Conservation (phyloP, 1,139 yeast species). For the Eremothecium sinecaudum region DNA sequence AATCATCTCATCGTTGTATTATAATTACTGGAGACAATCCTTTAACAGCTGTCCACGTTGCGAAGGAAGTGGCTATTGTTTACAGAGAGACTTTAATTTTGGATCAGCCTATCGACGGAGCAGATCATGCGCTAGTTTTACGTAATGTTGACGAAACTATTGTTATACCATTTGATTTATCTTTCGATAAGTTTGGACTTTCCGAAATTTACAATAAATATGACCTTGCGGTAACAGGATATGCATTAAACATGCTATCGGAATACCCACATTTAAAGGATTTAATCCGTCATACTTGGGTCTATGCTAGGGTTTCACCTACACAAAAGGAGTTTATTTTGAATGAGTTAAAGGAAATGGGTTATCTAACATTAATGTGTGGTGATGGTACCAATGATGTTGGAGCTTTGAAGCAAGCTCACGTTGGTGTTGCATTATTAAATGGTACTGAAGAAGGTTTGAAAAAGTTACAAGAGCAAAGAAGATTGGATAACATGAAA, state of each 20-base stretch:
- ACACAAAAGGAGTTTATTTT: constrained; percentile 86
- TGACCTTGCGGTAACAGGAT: constrained; percentile 91
- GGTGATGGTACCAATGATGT: constrained; percentile 99
- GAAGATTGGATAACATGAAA: constrained; percentile 55
- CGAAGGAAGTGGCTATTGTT: constrained; percentile 82
- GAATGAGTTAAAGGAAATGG: constrained; percentile 74
- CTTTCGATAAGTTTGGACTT: constrained; percentile 46
- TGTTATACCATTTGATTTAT: constrained; percentile 57
- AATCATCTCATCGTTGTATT: constrained; percentile 87
- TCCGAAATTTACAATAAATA: constrained; percentile 48
- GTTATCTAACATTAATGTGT: constrained; percentile 93
- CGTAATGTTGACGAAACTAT: constrained; percentile 72
- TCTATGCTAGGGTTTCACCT: constrained; percentile 97
- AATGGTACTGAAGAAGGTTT: constrained; percentile 95
- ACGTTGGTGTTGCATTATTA: constrained; percentile 90
- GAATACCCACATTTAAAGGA: constrained; percentile 59
- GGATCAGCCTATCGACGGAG: constrained; percentile 67
- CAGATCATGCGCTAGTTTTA: constrained; percentile 65
- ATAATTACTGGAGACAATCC: constrained; percentile 99
- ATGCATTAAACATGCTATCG: constrained; percentile 62
- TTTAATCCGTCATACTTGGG: constrained; percentile 85
- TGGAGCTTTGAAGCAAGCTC: constrained; percentile 98
- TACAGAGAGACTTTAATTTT: constrained; percentile 74
- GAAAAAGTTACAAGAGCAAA: constrained; percentile 79
- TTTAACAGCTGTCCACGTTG: constrained; percentile 95